phyloP scores from a whole-genome alignment of 2,329 filamentous ascomycete genomes.

The Periconia digitata region DNA sequence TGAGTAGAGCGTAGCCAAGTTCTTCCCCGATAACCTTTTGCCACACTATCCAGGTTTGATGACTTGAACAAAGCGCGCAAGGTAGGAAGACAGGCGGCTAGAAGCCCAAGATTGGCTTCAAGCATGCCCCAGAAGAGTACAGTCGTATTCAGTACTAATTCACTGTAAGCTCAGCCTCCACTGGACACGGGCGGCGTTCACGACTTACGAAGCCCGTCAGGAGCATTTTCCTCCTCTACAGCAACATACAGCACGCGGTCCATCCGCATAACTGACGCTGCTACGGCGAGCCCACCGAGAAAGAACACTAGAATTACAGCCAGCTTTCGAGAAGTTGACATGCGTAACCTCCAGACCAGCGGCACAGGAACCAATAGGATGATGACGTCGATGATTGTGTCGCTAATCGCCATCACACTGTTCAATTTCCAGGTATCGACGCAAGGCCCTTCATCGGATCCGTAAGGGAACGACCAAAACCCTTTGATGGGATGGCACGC shows the following conservation, averaged over 20 bases:
- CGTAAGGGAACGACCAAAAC: constrained; percentile 5
- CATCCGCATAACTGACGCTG: constrained; percentile 2
- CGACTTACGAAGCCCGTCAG: not conserved
- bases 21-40: not conserved
- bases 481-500: constrained; percentile 1
- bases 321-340: not conserved
- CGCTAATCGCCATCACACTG: not conserved
- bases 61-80: constrained; percentile 1
- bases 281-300: not conserved
- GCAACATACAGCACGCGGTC: not conserved
- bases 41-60: not conserved
- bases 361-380: constrained; percentile 4
- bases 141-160: constrained; percentile 1
- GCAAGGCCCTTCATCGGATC: not conserved
- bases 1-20: not conserved
- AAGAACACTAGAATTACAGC: not conserved
- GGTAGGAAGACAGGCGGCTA: constrained; percentile 1
- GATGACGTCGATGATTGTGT: constrained; percentile 1
- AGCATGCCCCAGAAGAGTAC: constrained; percentile 3
- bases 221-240: not conserved
- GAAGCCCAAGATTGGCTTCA: constrained; percentile 1
- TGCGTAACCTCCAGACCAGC: constrained; percentile 1
- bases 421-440: constrained; percentile 4
- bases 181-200: not conserved
- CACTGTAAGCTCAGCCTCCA: not conserved